Percentiles rank a stretch among this genome's conserved stretches.
phyloP scores from a whole-genome alignment of 768 basidiomycete species.

The Serendipita sp. region DNA sequence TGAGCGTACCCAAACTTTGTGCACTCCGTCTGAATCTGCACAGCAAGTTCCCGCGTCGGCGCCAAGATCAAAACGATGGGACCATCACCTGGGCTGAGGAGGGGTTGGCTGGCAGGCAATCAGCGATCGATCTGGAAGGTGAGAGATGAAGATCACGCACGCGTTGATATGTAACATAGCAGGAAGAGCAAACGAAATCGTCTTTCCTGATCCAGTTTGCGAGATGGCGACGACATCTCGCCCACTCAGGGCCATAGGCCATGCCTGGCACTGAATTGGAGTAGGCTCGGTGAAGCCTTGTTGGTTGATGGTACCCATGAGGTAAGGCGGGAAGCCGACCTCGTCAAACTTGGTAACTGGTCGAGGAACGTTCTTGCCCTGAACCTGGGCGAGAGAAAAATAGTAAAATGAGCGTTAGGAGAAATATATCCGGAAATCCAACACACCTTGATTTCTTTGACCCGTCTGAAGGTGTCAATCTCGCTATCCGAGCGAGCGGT shows the following conservation, averaged over 20 bases:
- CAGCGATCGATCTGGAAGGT: not conserved
- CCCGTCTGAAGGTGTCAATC: slow-evolving; percentile 68
- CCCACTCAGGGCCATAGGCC: slow-evolving; percentile 96
- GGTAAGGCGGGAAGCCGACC: slow-evolving; percentile 89
- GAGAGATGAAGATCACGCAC: slow-evolving; percentile 30
- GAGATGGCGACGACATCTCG: slow-evolving; percentile 93
- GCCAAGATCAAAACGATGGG: slow-evolving; percentile 94
- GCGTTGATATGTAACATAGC: slow-evolving; percentile 99
- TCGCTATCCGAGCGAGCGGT: slow-evolving; percentile 63
- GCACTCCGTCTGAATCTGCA: slow-evolving; percentile 98
- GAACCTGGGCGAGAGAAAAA: slow-evolving; percentile 36
- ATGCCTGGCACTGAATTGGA: slow-evolving; percentile 95
- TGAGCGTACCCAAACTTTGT: slow-evolving; percentile 79
- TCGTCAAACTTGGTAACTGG: slow-evolving; percentile 90
- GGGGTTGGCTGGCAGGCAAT: slow-evolving; percentile 51
- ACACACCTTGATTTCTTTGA: slow-evolving; percentile 74
- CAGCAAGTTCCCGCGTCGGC: slow-evolving; percentile 94
- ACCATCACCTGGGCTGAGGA: slow-evolving; percentile 85
- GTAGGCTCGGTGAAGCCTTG: slow-evolving; percentile 87
- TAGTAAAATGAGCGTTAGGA: not conserved
- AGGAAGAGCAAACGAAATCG: slow-evolving; percentile 93
- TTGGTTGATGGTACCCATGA: slow-evolving; percentile 81
- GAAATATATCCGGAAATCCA: not conserved
- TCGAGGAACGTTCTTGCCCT: slow-evolving; percentile 75
- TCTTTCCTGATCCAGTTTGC: slow-evolving; percentile 97